These are phyloP conservation scores for Camelina sativa DNA, from an alignment of 345 rosid species.

Conservation along the genomic window DNA sequence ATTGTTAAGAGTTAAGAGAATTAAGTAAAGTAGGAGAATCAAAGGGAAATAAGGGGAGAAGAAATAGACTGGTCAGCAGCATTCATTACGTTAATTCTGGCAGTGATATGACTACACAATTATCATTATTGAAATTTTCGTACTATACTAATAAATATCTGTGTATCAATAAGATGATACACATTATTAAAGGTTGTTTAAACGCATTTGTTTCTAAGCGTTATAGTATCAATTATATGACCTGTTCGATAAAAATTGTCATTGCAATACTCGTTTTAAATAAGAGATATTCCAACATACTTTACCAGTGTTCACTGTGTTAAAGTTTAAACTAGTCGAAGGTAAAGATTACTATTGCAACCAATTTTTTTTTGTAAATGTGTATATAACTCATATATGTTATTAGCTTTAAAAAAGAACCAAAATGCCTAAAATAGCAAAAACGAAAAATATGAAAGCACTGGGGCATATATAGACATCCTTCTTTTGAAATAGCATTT, in stretches of 20 bases:
- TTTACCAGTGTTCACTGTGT: not conserved
- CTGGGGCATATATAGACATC: constrained; percentile 22
- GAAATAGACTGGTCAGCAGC: constrained; percentile 21
- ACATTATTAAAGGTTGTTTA: not conserved
- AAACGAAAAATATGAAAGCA: constrained; percentile 25
- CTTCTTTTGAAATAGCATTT: constrained; percentile 7
- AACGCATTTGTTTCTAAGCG: not conserved
- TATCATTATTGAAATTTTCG: constrained; percentile 27
- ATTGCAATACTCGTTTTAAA: too few species aligned
- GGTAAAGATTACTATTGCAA: not conserved
- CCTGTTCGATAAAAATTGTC: too few species aligned
- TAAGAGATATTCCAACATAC: not conserved
- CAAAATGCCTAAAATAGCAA: not conserved
- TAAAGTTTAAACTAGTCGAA: not conserved
- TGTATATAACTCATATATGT: not conserved
- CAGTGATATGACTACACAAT: constrained; percentile 39
- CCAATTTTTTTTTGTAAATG: not conserved
- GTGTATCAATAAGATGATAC: not conserved
- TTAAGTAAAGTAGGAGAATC: constrained; percentile 13
- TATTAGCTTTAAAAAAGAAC: not conserved
- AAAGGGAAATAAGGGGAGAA: constrained; percentile 16
- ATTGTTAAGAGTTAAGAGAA: constrained; percentile 8
- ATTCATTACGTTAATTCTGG: constrained; percentile 37
- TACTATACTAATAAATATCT: constrained; percentile 20
- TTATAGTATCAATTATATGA: too few species aligned